Base-by-base conservation (phyloP, 1,139 yeast species). In the Scheffersomyces parashehatae region DNA sequence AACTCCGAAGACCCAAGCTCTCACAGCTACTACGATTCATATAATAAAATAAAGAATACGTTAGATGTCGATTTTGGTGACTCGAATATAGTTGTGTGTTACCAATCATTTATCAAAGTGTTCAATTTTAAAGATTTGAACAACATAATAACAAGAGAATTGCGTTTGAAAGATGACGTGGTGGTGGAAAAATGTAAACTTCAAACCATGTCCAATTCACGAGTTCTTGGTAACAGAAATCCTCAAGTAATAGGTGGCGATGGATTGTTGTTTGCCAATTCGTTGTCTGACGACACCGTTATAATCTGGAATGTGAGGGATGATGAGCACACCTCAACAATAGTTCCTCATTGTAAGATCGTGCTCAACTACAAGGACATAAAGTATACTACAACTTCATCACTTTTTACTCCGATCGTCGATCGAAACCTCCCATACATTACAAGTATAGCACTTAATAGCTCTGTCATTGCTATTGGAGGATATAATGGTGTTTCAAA, bases 401-500 rank as follows among this genome's bases (percentile, higher is more conserved):
- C 24, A 31, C 24, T 31, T 5, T 31, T 31, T 14, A 13, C 15
- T 31, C 20, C 15, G n/a, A 31, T 31, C 3, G 7, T 31, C 6
- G 35, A 31, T 13, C n/a, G 35, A 31, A 31, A 31, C 13, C 38
- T 48, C 2, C 49, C 49, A 4, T 42, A 50, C 4, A 42, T 59
- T 39, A 51, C 73, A 45, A 49, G 70, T 48, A 45, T 73, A 58
- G 63, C 72, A 45, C 40, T 77, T 57, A 54, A 70, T 66, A 53
- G 79, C 62, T 40, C 67, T 49, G 75, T 85, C 3, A 64, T 85
- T 5, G 70, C 82, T 1, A 68, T 83, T 2, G 86, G 87, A 0
- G 86, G 88, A 2, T 77, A 75, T 52, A 77, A 82, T 50, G 93
- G 93, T 14, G 73, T 70, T 48, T 75, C 83, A 4, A 79, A 82